phyloP scores from a whole-genome alignment of 2,329 filamentous ascomycete genomes.

The Colletotrichum limetticola region DNA sequence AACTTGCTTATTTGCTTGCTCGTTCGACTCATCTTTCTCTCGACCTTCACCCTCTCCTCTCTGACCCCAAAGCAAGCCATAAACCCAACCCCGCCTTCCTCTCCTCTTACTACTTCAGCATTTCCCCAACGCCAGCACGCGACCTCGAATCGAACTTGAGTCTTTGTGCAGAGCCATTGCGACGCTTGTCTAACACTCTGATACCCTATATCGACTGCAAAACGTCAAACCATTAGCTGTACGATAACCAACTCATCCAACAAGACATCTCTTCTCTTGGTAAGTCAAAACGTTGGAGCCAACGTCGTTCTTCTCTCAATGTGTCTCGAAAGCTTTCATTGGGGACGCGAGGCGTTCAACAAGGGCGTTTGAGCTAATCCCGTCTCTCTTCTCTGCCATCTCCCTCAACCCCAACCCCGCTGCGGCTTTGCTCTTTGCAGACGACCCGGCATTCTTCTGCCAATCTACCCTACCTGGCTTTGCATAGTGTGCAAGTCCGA shows the following conservation, averaged over 20 bases:
- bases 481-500: constrained; percentile 10
- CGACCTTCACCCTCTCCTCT: not conserved
- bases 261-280: not conserved
- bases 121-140: constrained; percentile 1
- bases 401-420: constrained; percentile 19
- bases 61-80: not conserved
- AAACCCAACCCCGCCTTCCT: not conserved
- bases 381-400: not conserved
- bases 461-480: not conserved
- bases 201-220: not conserved
- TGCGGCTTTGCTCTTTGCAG: constrained; percentile 24
- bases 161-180: not conserved
- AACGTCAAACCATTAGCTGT: not conserved
- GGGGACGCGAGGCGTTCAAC: constrained; percentile 35
- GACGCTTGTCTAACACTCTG: not conserved
- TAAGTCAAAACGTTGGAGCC: constrained; percentile 9
- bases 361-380: constrained; percentile 22
- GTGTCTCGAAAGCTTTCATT: constrained; percentile 25
- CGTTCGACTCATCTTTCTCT: not conserved
- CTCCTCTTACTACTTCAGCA: not conserved
- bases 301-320: constrained; percentile 17
- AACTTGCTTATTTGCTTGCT: constrained; percentile 8
- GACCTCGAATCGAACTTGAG: not conserved
- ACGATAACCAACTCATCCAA: not conserved
- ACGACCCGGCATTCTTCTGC: not conserved